Evolutionary conservation across 345 rosid genomes (phyloP), one percentile per base, ranked within the genome.

Genomic region (Mallotus nudiflorus): DNA sequence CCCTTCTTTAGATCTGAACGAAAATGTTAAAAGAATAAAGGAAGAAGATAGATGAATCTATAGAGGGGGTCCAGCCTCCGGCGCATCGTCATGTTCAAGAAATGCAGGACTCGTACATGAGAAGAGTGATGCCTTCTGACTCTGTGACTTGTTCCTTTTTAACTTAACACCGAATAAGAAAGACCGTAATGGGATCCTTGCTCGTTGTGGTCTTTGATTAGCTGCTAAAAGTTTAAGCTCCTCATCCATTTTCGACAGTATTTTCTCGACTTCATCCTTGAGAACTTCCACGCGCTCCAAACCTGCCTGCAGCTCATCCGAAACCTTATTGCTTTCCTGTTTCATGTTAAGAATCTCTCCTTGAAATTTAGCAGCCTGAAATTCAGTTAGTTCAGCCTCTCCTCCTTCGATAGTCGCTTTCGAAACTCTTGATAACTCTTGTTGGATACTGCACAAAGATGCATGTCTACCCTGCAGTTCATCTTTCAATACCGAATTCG

Each of bases 301-400:
- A 27, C 99, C 96, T 0, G 82, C 71, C n/a, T 83, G 80, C 69
- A 92, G 62, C 63, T 95, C 91, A 2, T 73, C 68, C 0, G 86
- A 79, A 24, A 95, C 84, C 85, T 87, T 95, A 62, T 67, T 80
- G 86, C 76, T 89, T 74, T 92, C 99, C 67, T 89, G 97, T 72
- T 91, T 88, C 98, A 95, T 92, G 90, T 89, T 90, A 29, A 86
- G 77, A 75, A 90, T 68, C 80, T 95, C 97, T 10, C 97, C 97
- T 57, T 86, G 96, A 67, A 89, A 88, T 85, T 87, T 87, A 8
- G 96, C 96, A 1, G 91, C 94, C 74, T 92, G 89, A 66, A 81
- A 86, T 56, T 70, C 82, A 42, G 78, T 83, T 12, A 89, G 75
- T 72, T 82, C 86, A 1, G 76, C 67, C 29, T 80, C 88, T 65